These are phyloP conservation scores for Leccinum aurantiacum DNA, from an alignment of 768 basidiomycete genomes.

Conservation along the genomic window DNA sequence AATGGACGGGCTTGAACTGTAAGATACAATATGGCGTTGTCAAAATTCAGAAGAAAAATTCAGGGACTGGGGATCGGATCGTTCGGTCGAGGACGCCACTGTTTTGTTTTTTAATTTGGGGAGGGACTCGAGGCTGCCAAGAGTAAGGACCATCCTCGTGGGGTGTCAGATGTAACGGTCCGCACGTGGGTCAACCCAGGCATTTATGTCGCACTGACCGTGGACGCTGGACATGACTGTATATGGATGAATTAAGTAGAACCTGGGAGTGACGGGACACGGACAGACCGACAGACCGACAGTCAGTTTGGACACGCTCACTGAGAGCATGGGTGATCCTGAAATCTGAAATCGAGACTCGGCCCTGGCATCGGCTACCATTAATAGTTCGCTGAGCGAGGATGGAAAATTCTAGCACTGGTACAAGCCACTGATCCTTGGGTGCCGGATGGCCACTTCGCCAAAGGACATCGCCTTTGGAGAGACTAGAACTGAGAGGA, in stretches of 20 bases:
- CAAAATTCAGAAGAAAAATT: neutral
- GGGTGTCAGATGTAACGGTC: conserved; percentile 10
- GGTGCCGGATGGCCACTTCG: neutral
- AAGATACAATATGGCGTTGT: neutral
- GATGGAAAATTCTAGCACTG: neutral
- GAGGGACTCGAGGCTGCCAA: neutral
- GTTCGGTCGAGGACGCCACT: neutral
- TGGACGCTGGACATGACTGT: neutral
- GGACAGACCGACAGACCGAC: neutral
- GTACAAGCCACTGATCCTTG: neutral
- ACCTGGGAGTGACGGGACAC: neutral
- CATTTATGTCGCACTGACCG: neutral
- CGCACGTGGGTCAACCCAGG: neutral
- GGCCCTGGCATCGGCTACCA: neutral
- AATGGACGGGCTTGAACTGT: neutral
- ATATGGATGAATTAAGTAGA: neutral
- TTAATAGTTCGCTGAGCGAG: neutral
- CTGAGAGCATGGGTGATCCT: neutral
- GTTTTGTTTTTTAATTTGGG: neutral
- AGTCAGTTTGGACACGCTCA: neutral
- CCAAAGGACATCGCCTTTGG: neutral
- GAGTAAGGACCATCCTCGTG: conserved; percentile 13
- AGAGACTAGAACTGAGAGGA: neutral
- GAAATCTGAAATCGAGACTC: neutral
- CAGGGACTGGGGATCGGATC: conserved; percentile 8